phyloP scores from a whole-genome alignment of 257 asterid species.

The Lycium barbarum region DNA sequence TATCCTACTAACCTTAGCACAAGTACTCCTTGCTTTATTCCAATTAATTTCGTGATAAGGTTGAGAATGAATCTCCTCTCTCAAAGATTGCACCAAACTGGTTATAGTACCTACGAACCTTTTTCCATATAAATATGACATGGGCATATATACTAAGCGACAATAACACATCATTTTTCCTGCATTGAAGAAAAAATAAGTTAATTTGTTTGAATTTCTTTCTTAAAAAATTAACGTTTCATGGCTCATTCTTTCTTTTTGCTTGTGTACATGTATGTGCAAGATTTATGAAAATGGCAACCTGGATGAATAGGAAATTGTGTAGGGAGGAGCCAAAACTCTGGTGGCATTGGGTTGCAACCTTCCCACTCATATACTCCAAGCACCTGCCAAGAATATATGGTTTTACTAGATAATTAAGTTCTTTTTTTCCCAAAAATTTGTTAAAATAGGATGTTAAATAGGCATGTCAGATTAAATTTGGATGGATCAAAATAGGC shows the following conservation, averaged over 20 bases:
- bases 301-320: constrained; percentile 46
- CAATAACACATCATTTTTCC: constrained; percentile 49
- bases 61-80: constrained; percentile 44
- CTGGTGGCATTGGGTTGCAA: constrained; percentile 44
- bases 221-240: neutral
- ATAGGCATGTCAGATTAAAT: too few relatives aligned
- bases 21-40: constrained; percentile 37
- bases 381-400: constrained; percentile 29
- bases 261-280: too few relatives aligned
- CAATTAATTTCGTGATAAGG: constrained; percentile 43
- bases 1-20: constrained; percentile 53
- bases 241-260: neutral
- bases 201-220: too few relatives aligned
- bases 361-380: constrained; percentile 44
- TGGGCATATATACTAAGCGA: constrained; percentile 48
- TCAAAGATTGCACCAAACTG: constrained; percentile 33
- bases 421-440: too few relatives aligned
- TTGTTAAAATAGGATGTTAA: too few relatives aligned
- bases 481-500: too few relatives aligned
- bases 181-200: constrained; percentile 20
- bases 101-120: constrained; percentile 48
- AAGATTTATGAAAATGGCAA: neutral
- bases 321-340: constrained; percentile 46
- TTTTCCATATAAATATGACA: constrained; percentile 53
- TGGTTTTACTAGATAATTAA: too few relatives aligned